These are phyloP conservation scores for Meira nashicola DNA, from an alignment of 1,284 basidiomycete species.

Conservation along the genomic window DNA sequence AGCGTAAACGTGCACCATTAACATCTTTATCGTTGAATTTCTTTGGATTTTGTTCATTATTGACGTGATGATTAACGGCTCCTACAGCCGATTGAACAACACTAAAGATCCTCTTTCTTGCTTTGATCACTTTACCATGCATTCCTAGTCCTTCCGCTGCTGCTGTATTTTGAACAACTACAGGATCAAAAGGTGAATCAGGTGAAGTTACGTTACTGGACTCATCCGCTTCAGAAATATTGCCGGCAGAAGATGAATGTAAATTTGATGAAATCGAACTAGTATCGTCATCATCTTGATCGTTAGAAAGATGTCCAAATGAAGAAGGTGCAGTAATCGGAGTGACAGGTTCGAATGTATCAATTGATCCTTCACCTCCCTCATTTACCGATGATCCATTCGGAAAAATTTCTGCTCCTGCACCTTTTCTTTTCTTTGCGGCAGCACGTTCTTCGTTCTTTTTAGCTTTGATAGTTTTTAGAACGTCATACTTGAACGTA, in stretches of 20 bases:
- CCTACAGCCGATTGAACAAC: slow-evolving; percentile 27
- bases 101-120: slow-evolving; percentile 34
- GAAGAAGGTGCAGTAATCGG: too few species aligned
- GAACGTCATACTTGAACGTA: slow-evolving; percentile 78
- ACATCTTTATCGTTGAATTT: too few species aligned
- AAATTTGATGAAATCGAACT: not conserved
- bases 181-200: slow-evolving; percentile 12
- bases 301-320: not conserved
- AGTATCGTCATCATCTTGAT: slow-evolving; percentile 10
- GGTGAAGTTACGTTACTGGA: not conserved
- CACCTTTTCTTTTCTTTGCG: slow-evolving; percentile 7
- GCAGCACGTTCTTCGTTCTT: slow-evolving; percentile 2
- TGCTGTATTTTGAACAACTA: slow-evolving; percentile 22
- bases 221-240: not conserved
- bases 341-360: too few species aligned
- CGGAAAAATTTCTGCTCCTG: not conserved
- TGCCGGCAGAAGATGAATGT: not conserved
- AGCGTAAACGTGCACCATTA: too few species aligned
- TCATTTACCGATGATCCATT: too few species aligned
- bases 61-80: not conserved
- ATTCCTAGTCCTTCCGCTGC: slow-evolving; percentile 32
- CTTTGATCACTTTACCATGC: slow-evolving; percentile 40
- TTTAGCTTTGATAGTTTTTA: slow-evolving; percentile 53
- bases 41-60: not conserved
- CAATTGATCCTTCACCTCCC: too few species aligned